Percentiles rank a stretch among this genome's conserved stretches.
phyloP scores from a whole-genome alignment of 441 rosid genomes.

The Populus hybrid region DNA sequence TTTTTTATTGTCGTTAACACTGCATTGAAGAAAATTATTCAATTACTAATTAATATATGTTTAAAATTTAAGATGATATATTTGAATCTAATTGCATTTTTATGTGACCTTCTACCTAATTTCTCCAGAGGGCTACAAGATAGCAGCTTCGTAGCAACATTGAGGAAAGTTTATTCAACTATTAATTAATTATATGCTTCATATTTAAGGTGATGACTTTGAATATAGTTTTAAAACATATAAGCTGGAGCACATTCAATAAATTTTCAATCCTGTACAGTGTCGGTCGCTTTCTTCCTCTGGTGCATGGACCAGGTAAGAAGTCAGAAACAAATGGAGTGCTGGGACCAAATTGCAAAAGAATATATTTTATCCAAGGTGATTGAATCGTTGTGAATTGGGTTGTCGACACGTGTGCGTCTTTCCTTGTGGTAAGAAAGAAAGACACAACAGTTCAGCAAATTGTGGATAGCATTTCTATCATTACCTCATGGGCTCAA shows the following conservation, averaged over 20 bases:
- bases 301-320: too few relatives aligned
- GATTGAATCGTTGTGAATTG: neutral
- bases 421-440: neutral
- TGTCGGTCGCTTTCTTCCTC: too few relatives aligned
- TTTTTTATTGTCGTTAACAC: too few relatives aligned
- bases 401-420: neutral
- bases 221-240: too few relatives aligned
- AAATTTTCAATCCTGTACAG: too few relatives aligned
- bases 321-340: too few relatives aligned
- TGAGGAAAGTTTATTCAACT: too few relatives aligned
- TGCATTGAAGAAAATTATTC: too few relatives aligned
- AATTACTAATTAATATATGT: too few relatives aligned
- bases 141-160: too few relatives aligned
- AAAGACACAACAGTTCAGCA: neutral
- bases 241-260: too few relatives aligned
- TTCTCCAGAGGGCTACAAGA: neutral
- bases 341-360: slow-evolving; percentile 1
- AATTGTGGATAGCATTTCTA: neutral
- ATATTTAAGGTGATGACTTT: neutral
- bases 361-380: neutral
- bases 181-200: neutral
- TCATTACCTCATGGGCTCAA: too few relatives aligned
- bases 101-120: neutral
- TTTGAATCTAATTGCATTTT: neutral
- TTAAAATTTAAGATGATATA: neutral